Conservation (phyloP, 768 basidiomycete genomes). For the Rhodotorula taiwanensis region DNA sequence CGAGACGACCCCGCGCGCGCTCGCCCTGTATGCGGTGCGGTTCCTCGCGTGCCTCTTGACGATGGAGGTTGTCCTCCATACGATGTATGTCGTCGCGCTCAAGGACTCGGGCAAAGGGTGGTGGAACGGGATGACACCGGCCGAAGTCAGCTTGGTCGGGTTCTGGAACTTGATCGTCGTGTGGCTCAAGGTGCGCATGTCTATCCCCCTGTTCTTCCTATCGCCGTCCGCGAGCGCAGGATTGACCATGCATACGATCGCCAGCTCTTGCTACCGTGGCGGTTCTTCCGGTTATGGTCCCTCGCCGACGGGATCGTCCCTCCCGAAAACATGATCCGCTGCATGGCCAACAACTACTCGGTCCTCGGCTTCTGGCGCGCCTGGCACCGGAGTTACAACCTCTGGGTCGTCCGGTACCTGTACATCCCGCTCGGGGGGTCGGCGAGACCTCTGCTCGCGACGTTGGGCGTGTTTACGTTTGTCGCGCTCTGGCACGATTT, state of each 20-base stretch:
- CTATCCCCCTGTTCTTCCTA: background rate
- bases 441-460: conserved; percentile 56
- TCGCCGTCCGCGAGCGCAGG: too few relatives aligned
- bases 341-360: conserved; percentile 96
- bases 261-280: conserved; percentile 90
- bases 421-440: conserved; percentile 86
- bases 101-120: conserved; percentile 63
- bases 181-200: conserved; percentile 75
- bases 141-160: conserved; percentile 61
- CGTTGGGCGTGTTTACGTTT: conserved; percentile 79
- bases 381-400: conserved; percentile 94
- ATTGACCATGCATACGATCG: background rate
- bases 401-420: conserved; percentile 93
- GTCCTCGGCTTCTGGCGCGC: conserved; percentile 86
- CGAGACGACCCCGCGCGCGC: conserved; percentile 2
- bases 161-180: conserved; percentile 96
- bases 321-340: conserved; percentile 98
- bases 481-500: conserved; percentile 98
- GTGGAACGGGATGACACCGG: conserved; percentile 8
- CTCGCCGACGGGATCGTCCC: conserved; percentile 79
- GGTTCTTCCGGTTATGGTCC: conserved; percentile 94
- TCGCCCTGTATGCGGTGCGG: conserved; percentile 58
- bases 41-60: conserved; percentile 65
- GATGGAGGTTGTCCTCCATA: conserved; percentile 88
- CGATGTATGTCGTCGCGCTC: conserved; percentile 94